Evolutionary conservation across 2,329 filamentous ascomycete species (phyloP).

Genomic region (Achaetomium macrosporum): DNA sequence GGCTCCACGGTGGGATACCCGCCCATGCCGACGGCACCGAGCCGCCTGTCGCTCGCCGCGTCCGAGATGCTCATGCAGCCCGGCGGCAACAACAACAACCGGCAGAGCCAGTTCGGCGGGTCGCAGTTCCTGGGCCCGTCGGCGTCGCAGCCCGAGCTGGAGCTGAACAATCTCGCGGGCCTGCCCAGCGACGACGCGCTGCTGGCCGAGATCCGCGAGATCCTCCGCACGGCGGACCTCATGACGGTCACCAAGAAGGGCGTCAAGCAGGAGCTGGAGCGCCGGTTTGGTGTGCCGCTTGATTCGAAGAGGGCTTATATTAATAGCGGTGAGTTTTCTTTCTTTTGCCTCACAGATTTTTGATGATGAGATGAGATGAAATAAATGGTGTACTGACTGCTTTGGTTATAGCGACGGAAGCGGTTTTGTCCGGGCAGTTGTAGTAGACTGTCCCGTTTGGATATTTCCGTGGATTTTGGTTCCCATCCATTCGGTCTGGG

Average conservation of each 20-base stretch:
- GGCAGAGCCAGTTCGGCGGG: constrained; percentile 34
- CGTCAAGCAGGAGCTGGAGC: constrained; percentile 89
- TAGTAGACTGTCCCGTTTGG: constrained; percentile 33
- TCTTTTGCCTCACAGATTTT: constrained; percentile 1
- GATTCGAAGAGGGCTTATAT: constrained; percentile 91
- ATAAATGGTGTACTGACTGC: not conserved
- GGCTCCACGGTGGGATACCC: constrained; percentile 45
- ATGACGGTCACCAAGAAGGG: constrained; percentile 99
- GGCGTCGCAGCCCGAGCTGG: constrained; percentile 57
- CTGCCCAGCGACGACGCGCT: constrained; percentile 86
- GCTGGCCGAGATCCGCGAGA: constrained; percentile 89
- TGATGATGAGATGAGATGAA: constrained; percentile 15
- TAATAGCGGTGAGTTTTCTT: constrained; percentile 66
- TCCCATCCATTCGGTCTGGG: not conserved
- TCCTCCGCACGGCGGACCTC: constrained; percentile 82
- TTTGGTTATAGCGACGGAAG: constrained; percentile 60
- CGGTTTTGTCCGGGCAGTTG: constrained; percentile 69
- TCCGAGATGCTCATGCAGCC: constrained; percentile 55
- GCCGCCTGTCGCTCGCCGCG: constrained; percentile 72
- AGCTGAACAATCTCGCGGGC: constrained; percentile 67
- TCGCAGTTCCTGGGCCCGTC: constrained; percentile 55
- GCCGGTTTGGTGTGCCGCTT: constrained; percentile 77
- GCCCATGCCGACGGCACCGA: constrained; percentile 44
- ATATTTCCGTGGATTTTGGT: too few relatives aligned
- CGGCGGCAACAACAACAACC: constrained; percentile 34